Conservation (phyloP, 352 stramenopile genomes). For the Pythium utonaiense region DNA sequence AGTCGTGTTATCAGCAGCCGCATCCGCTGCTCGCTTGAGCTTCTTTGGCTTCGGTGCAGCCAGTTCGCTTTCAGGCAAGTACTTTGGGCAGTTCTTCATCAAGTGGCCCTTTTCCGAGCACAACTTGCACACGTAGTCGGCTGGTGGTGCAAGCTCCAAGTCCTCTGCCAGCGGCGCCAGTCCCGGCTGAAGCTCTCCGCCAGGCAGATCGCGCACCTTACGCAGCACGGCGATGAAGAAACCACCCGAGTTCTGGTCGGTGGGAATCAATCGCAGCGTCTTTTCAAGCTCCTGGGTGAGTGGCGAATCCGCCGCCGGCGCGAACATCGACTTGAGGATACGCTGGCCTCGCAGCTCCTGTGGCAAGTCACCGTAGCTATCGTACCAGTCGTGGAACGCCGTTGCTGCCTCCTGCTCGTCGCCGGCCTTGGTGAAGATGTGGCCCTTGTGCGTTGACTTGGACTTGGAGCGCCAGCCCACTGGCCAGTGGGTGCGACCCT, state of each 20-base stretch:
- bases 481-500: slow-evolving; percentile 55
- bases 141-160: slow-evolving; percentile 34
- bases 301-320: slow-evolving; percentile 39
- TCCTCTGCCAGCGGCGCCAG: slow-evolving; percentile 46
- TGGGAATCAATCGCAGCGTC: slow-evolving; percentile 94
- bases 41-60: slow-evolving; percentile 39
- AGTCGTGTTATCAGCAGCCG: slow-evolving; percentile 6
- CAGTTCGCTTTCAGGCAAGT: slow-evolving; percentile 46
- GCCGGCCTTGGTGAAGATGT: slow-evolving; percentile 44
- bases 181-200: slow-evolving; percentile 41
- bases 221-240: slow-evolving; percentile 98
- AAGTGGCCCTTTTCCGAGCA: slow-evolving; percentile 63
- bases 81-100: slow-evolving; percentile 69
- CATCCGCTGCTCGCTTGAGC: slow-evolving; percentile 28
- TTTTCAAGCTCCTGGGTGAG: slow-evolving; percentile 61
- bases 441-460: slow-evolving; percentile 78
- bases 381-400: slow-evolving; percentile 75
- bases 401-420: slow-evolving; percentile 7
- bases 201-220: slow-evolving; percentile 71
- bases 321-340: slow-evolving; percentile 83
- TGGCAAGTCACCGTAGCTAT: slow-evolving; percentile 51
- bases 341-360: slow-evolving; percentile 64
- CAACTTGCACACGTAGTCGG: slow-evolving; percentile 77
- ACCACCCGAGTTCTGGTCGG: slow-evolving; percentile 97
- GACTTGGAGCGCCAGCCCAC: slow-evolving; percentile 88